Conservation (phyloP, 257 asterid species). For the Solanum dulcamara region DNA sequence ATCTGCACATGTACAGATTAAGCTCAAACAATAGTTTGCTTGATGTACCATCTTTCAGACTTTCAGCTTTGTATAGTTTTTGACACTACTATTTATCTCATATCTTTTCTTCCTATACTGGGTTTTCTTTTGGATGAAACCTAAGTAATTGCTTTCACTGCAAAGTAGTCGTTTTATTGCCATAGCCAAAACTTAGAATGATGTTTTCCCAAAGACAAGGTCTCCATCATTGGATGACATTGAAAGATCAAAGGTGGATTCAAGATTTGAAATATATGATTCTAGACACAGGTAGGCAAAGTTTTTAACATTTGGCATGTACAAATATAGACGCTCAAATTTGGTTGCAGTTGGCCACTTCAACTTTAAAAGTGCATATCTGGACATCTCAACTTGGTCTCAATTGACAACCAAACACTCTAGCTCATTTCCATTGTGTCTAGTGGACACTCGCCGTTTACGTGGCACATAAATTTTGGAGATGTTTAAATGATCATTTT, state of each 20-base stretch:
- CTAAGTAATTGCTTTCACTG: background rate
- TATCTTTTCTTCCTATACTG: background rate
- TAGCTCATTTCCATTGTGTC: background rate
- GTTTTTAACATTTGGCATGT: background rate
- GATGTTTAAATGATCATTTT: background rate
- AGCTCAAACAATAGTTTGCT: background rate
- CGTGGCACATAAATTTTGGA: no score
- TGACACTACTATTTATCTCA: background rate
- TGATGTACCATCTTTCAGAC: background rate
- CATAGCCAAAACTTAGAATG: background rate
- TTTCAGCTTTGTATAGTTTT: background rate
- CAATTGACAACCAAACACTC: background rate
- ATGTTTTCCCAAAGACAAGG: background rate
- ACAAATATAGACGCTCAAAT: no score
- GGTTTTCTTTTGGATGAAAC: background rate
- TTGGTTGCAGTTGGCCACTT: no score
- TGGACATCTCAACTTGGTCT: no score
- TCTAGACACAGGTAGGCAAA: background rate
- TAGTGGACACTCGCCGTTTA: no score
- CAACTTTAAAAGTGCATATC: no score
- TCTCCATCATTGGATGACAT: background rate
- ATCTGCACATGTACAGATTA: background rate
- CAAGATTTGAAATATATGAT: background rate
- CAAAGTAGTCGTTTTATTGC: background rate
- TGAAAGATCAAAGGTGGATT: background rate